phyloP scores from a whole-genome alignment of 495 filamentous ascomycete species.

The Penicillium goetzii region DNA sequence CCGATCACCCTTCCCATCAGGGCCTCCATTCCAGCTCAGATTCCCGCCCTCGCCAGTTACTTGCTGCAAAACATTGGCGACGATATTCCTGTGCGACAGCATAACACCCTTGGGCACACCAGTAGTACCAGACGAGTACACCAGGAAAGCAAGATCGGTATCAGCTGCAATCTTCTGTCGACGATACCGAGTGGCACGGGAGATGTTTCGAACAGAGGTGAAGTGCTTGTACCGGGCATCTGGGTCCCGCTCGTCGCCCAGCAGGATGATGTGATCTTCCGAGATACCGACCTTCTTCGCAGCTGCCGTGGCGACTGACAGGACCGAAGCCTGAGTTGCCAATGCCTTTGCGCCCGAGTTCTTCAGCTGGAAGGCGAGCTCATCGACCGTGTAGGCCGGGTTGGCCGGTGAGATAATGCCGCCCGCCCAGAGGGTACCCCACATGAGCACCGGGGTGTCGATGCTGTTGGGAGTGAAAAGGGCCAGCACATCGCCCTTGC shows the following conservation, averaged over 20 bases:
- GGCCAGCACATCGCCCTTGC: slow-evolving; percentile 76
- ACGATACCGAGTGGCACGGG: slow-evolving; percentile 50
- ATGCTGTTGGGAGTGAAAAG: slow-evolving; percentile 76
- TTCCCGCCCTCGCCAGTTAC: slow-evolving; percentile 61
- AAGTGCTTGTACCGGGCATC: slow-evolving; percentile 72
- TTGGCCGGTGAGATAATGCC: slow-evolving; percentile 83
- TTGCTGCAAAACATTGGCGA: slow-evolving; percentile 67
- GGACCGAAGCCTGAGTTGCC: slow-evolving; percentile 67
- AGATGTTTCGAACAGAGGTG: slow-evolving; percentile 65
- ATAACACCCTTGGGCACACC: slow-evolving; percentile 93
- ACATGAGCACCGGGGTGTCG: slow-evolving; percentile 71
- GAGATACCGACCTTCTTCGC: slow-evolving; percentile 69
- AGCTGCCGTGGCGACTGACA: slow-evolving; percentile 66
- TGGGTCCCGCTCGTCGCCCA: slow-evolving; percentile 74
- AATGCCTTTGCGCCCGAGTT: slow-evolving; percentile 78
- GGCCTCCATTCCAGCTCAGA: slow-evolving; percentile 61
- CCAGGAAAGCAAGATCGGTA: slow-evolving; percentile 64
- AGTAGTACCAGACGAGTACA: slow-evolving; percentile 90
- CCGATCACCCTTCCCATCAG: slow-evolving; percentile 67
- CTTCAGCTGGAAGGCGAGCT: slow-evolving; percentile 85
- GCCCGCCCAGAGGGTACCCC: slow-evolving; percentile 84
- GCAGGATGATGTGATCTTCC: slow-evolving; percentile 66
- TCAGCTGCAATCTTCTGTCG: slow-evolving; percentile 50
- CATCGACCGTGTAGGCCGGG: slow-evolving; percentile 82
- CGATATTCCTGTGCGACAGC: slow-evolving; percentile 80